Base-by-base conservation (phyloP, 352 stramenopile species). In the Phytophthora tentaculata region DNA sequence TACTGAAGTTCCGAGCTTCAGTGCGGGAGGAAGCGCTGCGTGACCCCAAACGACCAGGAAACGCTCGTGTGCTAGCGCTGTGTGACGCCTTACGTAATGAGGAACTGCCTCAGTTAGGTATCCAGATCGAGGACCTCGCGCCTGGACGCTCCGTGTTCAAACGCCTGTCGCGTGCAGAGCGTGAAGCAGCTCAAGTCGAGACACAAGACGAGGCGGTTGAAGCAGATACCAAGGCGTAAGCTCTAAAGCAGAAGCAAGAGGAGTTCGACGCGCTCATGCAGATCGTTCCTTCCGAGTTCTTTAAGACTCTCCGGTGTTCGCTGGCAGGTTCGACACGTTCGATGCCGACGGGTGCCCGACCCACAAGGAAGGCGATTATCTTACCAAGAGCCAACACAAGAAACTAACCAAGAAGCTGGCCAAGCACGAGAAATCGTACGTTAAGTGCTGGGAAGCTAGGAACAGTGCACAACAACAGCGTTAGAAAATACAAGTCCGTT, bases 371-470 rank as follows among this genome's bases (percentile, higher is more conserved):
- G 47, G 69, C n/a, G 67, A 81, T 32, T 51, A 59, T 19, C 51
- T 94, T 23, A 83, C 73, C 20, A 94, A 95, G 49, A 91, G 73
- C 13, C 82, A 90, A 72, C 69, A 73, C 50, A 95, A 95, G 61
- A 95, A 95, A 58, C 73, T 95, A 6, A 17, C 67, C 0, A 95
- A 95, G 71, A 88, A 86, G 53, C 56, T 83, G 12, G 79, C 86
- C 8, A 95, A 93, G 52, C 82, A 95, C 56, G 67, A 73, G 23
- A 90, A 90, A 55, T 80, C 86, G 22, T 89, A 89, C 54, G 59
- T 37, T 5, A 93, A 88, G 67, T 91, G 82, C 56, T 94, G 83
- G 85, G 13, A 43, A 43, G 3, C 35, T 43, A 43, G 35, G n/a
- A 43, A n/a, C n/a, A n/a, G n/a, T n/a, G n/a, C n/a, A n/a, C n/a